Conservation (phyloP, 371 early-diverging fungal genomes). For the Syncephalastrum contaminatum region DNA sequence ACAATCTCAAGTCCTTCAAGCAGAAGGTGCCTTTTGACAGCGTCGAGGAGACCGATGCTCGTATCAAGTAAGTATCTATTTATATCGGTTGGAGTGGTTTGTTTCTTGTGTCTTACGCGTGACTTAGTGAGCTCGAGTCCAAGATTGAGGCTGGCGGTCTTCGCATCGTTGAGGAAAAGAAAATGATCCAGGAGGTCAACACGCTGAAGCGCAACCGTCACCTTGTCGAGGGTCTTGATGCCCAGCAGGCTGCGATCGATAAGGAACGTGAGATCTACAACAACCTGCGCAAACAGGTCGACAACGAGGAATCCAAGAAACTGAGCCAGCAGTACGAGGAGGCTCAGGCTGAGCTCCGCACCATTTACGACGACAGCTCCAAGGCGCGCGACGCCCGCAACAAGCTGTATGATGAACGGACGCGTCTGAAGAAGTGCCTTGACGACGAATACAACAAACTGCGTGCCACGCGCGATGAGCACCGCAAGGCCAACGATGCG, state of each 20-base stretch:
- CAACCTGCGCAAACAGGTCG: slow-evolving; percentile 66
- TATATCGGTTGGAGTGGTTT: slow-evolving; percentile 4
- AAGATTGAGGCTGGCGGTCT: slow-evolving; percentile 73
- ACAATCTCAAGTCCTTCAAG: slow-evolving; percentile 70
- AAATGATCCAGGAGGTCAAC: slow-evolving; percentile 78
- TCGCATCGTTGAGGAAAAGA: slow-evolving; percentile 87
- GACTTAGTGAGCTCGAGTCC: slow-evolving; percentile 64
- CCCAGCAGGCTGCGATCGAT: slow-evolving; percentile 71
- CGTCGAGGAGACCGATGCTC: slow-evolving; percentile 75
- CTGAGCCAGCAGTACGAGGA: slow-evolving; percentile 67
- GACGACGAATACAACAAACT: slow-evolving; percentile 71
- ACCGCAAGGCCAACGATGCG: slow-evolving; percentile 75
- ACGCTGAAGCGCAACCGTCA: slow-evolving; percentile 78
- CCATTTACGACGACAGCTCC: slow-evolving; percentile 61
- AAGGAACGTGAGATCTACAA: slow-evolving; percentile 66
- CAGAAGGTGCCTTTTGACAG: slow-evolving; percentile 79
- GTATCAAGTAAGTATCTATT: slow-evolving; percentile 61
- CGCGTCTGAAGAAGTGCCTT: slow-evolving; percentile 66
- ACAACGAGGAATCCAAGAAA: slow-evolving; percentile 62
- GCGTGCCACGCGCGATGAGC: slow-evolving; percentile 67
- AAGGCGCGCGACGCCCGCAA: slow-evolving; percentile 62
- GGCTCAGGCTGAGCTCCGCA: slow-evolving; percentile 67
- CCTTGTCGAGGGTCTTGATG: slow-evolving; percentile 67
- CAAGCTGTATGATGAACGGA: slow-evolving; percentile 76
- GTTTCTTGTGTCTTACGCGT: slow-evolving; percentile 4